Percentiles rank a stretch among this genome's conserved stretches.
These are phyloP conservation scores for Hymenoscyphus fraxineus DNA, from an alignment of 2,329 filamentous ascomycete genomes.

Conservation along the genomic window DNA sequence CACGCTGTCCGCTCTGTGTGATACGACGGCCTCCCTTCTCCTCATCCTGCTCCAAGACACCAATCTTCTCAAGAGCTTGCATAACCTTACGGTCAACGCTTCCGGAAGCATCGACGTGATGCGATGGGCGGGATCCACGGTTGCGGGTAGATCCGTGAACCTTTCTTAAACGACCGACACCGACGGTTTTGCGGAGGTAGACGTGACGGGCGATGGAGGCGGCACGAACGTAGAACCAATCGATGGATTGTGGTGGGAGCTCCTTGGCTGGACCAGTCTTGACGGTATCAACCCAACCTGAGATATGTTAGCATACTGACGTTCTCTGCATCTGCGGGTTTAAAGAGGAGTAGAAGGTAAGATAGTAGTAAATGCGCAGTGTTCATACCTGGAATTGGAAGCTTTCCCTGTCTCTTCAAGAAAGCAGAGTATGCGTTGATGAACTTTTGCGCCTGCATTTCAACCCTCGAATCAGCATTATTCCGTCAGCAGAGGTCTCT, in stretches of 20 bases:
- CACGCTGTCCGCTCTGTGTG: slow-evolving; percentile 96
- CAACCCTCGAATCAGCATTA: slow-evolving; percentile 57
- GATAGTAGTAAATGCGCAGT: slow-evolving; percentile 5
- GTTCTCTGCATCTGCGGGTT: background rate
- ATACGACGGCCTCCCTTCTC: slow-evolving; percentile 98
- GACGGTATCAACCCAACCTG: slow-evolving; percentile 98
- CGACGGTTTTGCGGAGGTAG: slow-evolving; percentile 99
- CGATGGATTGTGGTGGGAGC: slow-evolving; percentile 94
- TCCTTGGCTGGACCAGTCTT: slow-evolving; percentile 97
- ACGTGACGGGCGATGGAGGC: slow-evolving; percentile 95
- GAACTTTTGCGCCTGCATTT: slow-evolving; percentile 76
- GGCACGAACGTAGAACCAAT: slow-evolving; percentile 93
- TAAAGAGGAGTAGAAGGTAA: background rate
- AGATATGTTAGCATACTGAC: slow-evolving; percentile 22
- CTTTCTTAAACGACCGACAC: slow-evolving; percentile 96
- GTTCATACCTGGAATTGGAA: slow-evolving; percentile 80
- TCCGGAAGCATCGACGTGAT: slow-evolving; percentile 94
- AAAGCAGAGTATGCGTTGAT: slow-evolving; percentile 81
- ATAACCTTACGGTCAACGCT: slow-evolving; percentile 96
- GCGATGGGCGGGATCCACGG: slow-evolving; percentile 83
- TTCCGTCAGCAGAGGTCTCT: slow-evolving; percentile 71
- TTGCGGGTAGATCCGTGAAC: slow-evolving; percentile 96
- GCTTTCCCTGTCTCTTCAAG: slow-evolving; percentile 92
- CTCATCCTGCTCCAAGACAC: slow-evolving; percentile 95
- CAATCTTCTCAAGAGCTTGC: slow-evolving; percentile 98